phyloP scores from a whole-genome alignment of 345 rosid genomes.

The Gynandropsis gynandra region DNA sequence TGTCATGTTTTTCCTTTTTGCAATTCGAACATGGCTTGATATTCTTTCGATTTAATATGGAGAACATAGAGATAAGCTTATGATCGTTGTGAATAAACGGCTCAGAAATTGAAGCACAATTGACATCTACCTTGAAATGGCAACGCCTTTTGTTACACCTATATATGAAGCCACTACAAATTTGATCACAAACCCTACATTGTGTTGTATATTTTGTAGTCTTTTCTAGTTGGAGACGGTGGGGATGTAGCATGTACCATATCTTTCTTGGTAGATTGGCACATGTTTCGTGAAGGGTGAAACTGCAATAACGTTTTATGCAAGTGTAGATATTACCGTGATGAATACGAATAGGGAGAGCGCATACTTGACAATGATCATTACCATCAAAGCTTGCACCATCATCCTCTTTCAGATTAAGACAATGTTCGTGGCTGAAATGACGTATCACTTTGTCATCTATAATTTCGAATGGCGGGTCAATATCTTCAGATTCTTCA shows the following conservation, averaged over 20 bases:
- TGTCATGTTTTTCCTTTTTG: slow-evolving; percentile 1
- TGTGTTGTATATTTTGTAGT: too few relatives aligned
- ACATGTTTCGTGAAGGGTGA: neutral
- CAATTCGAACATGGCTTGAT: neutral
- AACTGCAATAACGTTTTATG: neutral
- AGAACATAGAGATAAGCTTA: slow-evolving; percentile 11
- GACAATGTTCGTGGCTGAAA: neutral
- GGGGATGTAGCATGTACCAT: too few relatives aligned
- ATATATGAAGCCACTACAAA: neutral
- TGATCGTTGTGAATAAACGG: neutral
- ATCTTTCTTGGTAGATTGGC: neutral
- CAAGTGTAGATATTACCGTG: neutral
- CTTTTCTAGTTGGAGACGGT: too few relatives aligned
- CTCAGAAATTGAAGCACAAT: slow-evolving; percentile 12
- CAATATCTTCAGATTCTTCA: neutral
- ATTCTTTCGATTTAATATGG: neutral
- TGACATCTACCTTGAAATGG: neutral
- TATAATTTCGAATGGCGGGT: neutral
- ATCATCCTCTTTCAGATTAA: neutral
- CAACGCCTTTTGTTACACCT: neutral
- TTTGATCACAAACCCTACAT: too few relatives aligned
- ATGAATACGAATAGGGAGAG: neutral
- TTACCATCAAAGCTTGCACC: neutral
- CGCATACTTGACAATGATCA: neutral
- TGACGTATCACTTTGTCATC: slow-evolving; percentile 11